Conservation (phyloP, 2,329 filamentous ascomycete species). For the Trichoderma sp. region DNA sequence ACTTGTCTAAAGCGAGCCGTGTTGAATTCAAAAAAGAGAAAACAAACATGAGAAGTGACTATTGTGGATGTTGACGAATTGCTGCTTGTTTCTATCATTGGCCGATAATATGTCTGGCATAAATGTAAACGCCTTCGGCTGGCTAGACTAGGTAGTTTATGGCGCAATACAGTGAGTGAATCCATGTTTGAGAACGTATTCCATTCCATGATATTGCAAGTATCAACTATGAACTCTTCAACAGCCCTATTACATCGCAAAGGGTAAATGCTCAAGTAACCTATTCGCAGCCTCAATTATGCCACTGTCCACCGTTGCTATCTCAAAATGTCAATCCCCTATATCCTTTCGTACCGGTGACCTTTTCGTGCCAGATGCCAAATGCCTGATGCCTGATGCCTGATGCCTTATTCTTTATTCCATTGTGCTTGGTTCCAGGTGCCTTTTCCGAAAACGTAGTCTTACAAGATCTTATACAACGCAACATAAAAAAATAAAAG, state of each 20-base stretch:
- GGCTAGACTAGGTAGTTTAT: neutral
- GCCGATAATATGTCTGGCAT: neutral
- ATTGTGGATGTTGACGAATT: neutral
- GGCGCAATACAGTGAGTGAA: neutral
- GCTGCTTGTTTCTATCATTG: neutral
- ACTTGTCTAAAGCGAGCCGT: neutral
- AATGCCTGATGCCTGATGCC: too few relatives aligned
- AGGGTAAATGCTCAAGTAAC: neutral
- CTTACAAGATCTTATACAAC: conserved; percentile 15
- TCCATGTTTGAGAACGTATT: neutral
- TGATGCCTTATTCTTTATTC: neutral
- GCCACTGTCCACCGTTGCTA: neutral
- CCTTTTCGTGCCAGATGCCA: neutral
- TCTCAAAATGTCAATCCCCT: neutral
- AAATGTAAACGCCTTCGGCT: neutral
- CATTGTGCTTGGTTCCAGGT: neutral
- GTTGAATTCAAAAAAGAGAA: neutral
- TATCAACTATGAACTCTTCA: neutral
- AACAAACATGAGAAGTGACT: neutral
- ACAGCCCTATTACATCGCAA: neutral
- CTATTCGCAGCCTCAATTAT: neutral
- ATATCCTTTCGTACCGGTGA: neutral
- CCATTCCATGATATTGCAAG: neutral
- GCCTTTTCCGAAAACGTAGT: neutral
- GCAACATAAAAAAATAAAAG: neutral